Evolutionary conservation across 2,329 filamentous ascomycete species (phyloP).

Genomic region (Juglanconis oblonga): DNA sequence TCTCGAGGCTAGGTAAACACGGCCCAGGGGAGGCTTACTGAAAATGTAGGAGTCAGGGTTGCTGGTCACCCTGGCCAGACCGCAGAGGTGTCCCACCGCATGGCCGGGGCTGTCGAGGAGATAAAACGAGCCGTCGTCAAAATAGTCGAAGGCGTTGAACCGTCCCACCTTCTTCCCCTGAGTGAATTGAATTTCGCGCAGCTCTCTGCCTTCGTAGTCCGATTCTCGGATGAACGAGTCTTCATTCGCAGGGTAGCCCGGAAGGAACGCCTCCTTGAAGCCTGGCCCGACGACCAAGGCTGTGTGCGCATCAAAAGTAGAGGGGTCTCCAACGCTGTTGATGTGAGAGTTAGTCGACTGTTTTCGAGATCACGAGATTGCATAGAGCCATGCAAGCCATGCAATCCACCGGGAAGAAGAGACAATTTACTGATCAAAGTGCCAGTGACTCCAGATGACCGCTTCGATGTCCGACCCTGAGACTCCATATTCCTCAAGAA

Average conservation of each 20-base stretch:
- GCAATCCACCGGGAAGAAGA: too few species aligned
- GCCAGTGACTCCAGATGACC: slow-evolving; percentile 28
- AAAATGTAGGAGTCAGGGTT: slow-evolving; percentile 35
- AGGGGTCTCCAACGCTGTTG: slow-evolving; percentile 22
- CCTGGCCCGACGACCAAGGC: slow-evolving; percentile 29
- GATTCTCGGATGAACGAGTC: slow-evolving; percentile 23
- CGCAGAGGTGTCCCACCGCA: slow-evolving; percentile 23
- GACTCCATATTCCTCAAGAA: slow-evolving; percentile 34
- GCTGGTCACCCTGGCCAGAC: slow-evolving; percentile 35
- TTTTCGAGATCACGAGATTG: not conserved
- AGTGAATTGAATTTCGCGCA: slow-evolving; percentile 25
- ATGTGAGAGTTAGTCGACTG: not conserved
- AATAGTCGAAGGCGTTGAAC: slow-evolving; percentile 16
- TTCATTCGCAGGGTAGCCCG: slow-evolving; percentile 21
- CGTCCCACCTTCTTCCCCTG: slow-evolving; percentile 21
- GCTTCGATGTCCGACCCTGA: slow-evolving; percentile 18
- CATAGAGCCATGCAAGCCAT: too few species aligned
- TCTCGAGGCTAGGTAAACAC: too few species aligned
- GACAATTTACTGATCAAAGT: slow-evolving; percentile 25
- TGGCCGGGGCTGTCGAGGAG: slow-evolving; percentile 17
- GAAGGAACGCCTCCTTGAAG: slow-evolving; percentile 25
- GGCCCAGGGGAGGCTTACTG: slow-evolving; percentile 1
- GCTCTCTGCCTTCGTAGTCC: slow-evolving; percentile 23
- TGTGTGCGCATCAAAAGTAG: slow-evolving; percentile 23
- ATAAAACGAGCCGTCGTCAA: slow-evolving; percentile 15